Base-by-base conservation (phyloP, 257 asterid genomes). In the Eustoma russellianum region DNA sequence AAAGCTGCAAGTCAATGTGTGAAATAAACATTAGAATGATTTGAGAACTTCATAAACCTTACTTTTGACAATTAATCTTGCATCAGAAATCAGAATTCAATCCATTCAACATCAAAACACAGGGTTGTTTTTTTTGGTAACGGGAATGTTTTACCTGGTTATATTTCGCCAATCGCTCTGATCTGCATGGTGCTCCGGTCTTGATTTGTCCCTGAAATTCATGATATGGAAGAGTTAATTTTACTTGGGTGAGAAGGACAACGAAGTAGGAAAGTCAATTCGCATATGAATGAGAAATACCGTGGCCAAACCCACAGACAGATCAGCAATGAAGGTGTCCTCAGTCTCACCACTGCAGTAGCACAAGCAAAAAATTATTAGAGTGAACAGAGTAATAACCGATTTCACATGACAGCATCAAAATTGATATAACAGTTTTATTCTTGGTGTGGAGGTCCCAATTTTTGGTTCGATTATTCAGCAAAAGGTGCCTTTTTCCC, bases 281-380 rank as follows among this genome's bases (percentile, higher is more conserved):
- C n/a, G 9, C 38, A 48, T 6, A 38, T 41, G 19, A 10, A 53
- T 13, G 17, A 46, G 51, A 64, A 45, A 18, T 16, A 89, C 97
- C 79, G 94, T 90, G 30, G 98, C 74, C 73, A 90, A 70, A 44
- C 98, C 96, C 11, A 90, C 98, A 5, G 98, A 65, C n/a, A 90
- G 96, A 75, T 90, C 98, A 61, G 95, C 96, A 76, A 90, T 90
- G 86, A 90, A 90, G 63, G 98, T 86, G 67, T 90, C 98, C 82
- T 90, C 98, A 0, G 96, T 90, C 50, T 90, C 98, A 3, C 98
- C 96, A 83, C 96, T 90, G 81, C 70, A 70, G 46, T 16, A 33
- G 28, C 3, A 38, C 5, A 18, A 10, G 41, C 8, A 16, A 53
- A 5, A 13, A 9, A 17, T 6, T 19, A 17, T 2, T 8, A 17